A percentile compares a stretch with the other conserved stretches of the same genome.
Evolutionary conservation across 768 basidiomycete genomes (phyloP).

Genomic region (Zangia roseola): DNA sequence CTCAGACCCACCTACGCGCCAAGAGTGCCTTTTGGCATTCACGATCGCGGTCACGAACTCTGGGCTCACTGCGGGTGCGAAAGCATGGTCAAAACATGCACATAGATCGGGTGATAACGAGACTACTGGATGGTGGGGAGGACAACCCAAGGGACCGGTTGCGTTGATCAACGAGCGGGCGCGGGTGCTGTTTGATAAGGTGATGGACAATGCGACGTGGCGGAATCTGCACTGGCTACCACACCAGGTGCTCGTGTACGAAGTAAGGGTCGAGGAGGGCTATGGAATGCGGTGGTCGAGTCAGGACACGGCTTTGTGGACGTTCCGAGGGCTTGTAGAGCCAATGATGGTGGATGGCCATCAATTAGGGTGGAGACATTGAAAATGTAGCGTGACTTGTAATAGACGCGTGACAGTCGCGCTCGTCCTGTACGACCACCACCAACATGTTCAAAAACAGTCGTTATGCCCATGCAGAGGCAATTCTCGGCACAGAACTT

Average conservation of each 20-base stretch:
- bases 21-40: constrained; percentile 55
- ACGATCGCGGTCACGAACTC: constrained; percentile 43
- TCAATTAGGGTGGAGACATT: constrained; percentile 59
- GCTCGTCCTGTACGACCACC: background rate
- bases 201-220: constrained; percentile 56
- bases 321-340: constrained; percentile 64
- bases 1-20: constrained; percentile 46
- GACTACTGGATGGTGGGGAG: constrained; percentile 69
- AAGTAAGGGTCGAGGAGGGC: constrained; percentile 55
- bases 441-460: constrained; percentile 16
- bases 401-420: constrained; percentile 28
- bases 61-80: constrained; percentile 56
- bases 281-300: constrained; percentile 72
- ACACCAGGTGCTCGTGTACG: constrained; percentile 60
- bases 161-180: constrained; percentile 52
- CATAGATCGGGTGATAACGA: constrained; percentile 44
- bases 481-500: constrained; percentile 78
- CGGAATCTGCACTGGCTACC: constrained; percentile 67
- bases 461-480: constrained; percentile 62
- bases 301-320: constrained; percentile 45
- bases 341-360: constrained; percentile 70
- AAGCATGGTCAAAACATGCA: constrained; percentile 67
- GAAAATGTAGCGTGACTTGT: constrained; percentile 10
- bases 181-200: constrained; percentile 49
- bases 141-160: constrained; percentile 50